Evolutionary conservation across 805 yeast species (phyloP).

Genomic region (Kazachstania viticola): DNA sequence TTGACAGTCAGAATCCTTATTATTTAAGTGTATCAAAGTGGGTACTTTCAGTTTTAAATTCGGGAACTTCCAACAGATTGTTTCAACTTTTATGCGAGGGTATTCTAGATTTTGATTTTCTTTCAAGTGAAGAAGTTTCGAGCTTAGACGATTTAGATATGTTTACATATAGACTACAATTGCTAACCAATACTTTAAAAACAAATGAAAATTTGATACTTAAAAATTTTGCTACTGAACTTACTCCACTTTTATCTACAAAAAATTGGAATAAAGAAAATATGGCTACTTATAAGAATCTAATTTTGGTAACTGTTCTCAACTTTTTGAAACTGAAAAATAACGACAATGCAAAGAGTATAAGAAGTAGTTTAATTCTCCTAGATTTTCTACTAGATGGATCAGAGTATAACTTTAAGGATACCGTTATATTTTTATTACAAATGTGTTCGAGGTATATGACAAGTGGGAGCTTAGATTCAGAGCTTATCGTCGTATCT

Average conservation of each 20-base stretch:
- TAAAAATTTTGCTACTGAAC: slow-evolving; percentile 43
- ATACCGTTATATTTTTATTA: slow-evolving; percentile 33
- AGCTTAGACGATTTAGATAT: slow-evolving; percentile 49
- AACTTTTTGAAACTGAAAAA: slow-evolving; percentile 33
- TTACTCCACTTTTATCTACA: slow-evolving; percentile 39
- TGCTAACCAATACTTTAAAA: slow-evolving; percentile 40
- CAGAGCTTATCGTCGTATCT: slow-evolving; percentile 25
- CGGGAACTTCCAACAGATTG: slow-evolving; percentile 50
- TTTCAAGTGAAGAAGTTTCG: slow-evolving; percentile 19
- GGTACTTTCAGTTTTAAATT: slow-evolving; percentile 32
- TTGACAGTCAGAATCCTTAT: slow-evolving; percentile 32
- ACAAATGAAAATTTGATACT: slow-evolving; percentile 33
- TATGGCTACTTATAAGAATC: slow-evolving; percentile 50
- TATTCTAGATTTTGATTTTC: slow-evolving; percentile 33
- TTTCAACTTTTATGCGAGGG: slow-evolving; percentile 50
- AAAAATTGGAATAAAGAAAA: slow-evolving; percentile 29
- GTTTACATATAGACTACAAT: slow-evolving; percentile 50
- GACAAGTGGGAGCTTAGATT: slow-evolving; percentile 12
- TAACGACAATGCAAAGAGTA: slow-evolving; percentile 29
- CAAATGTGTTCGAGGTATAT: slow-evolving; percentile 26
- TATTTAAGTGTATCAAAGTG: slow-evolving; percentile 37
- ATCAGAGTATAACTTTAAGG: slow-evolving; percentile 40
- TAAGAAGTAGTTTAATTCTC: slow-evolving; percentile 34
- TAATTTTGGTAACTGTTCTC: slow-evolving; percentile 35
- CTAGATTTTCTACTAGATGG: slow-evolving; percentile 42